phyloP scores from a whole-genome alignment of 1,284 basidiomycete genomes.

The Marasmius sp. region DNA sequence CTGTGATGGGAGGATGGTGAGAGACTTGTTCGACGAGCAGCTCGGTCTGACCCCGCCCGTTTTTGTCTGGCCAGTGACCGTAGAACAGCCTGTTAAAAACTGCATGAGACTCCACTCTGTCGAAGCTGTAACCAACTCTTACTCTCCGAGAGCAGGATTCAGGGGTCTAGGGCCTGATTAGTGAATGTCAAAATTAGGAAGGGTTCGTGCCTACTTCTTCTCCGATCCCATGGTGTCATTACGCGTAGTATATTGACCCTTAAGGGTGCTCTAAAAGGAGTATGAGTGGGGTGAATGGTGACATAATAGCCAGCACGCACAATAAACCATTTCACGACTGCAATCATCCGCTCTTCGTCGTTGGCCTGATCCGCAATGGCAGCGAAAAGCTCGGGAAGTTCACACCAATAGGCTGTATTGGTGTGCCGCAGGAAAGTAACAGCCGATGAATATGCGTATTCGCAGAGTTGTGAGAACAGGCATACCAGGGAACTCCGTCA shows the following conservation, averaged over 20 bases:
- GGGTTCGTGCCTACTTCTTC: conserved; percentile 73
- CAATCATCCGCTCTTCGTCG: conserved; percentile 70
- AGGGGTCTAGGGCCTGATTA: conserved; percentile 62
- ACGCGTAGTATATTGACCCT: conserved; percentile 92
- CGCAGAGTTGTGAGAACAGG: conserved; percentile 5
- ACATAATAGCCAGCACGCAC: conserved; percentile 39
- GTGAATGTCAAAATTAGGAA: conserved; percentile 5
- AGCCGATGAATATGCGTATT: background rate
- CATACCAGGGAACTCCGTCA: conserved; percentile 87
- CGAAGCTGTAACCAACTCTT: conserved; percentile 28
- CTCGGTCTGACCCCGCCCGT: conserved; percentile 80
- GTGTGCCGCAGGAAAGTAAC: background rate
- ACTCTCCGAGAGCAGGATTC: conserved; percentile 95
- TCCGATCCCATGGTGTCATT: conserved; percentile 94
- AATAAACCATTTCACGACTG: conserved; percentile 90
- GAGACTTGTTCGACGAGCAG: conserved; percentile 97
- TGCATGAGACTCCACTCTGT: background rate
- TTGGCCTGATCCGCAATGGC: conserved; percentile 77
- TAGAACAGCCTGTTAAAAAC: conserved; percentile 72
- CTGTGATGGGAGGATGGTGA: conserved; percentile 90
- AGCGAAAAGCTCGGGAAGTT: conserved; percentile 83
- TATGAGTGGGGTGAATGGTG: background rate
- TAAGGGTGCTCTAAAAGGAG: conserved; percentile 72
- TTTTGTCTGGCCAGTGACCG: conserved; percentile 84
- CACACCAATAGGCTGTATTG: conserved; percentile 83